A percentile compares a stretch with the other conserved stretches of the same genome.
These are phyloP conservation scores for Zarea fungicola DNA, from an alignment of 2,329 filamentous ascomycete genomes.

Conservation along the genomic window DNA sequence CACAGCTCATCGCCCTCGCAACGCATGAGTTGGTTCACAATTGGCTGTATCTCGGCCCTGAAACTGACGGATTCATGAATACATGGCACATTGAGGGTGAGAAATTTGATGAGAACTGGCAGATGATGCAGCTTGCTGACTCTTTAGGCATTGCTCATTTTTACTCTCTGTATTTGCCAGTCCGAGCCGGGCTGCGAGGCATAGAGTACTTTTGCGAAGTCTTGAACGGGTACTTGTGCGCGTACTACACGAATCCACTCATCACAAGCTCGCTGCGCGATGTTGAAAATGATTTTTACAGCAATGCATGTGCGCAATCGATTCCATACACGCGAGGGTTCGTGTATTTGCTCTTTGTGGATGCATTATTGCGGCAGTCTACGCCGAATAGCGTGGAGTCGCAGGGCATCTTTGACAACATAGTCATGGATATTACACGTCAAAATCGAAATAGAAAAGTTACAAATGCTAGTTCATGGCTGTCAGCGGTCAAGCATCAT, in stretches of 20 bases:
- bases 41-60: background rate
- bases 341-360: background rate
- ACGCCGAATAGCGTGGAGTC: too few relatives aligned
- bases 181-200: background rate
- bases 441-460: background rate
- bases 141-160: background rate
- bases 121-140: background rate
- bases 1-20: background rate
- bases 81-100: background rate
- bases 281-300: background rate
- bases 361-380: background rate
- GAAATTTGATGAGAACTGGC: background rate
- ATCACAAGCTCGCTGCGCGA: background rate
- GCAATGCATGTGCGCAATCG: background rate
- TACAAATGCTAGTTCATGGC: background rate
- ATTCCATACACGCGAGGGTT: background rate
- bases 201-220: background rate
- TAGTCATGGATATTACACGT: background rate
- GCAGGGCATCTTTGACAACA: background rate
- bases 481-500: background rate
- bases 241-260: background rate
- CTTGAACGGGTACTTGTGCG: background rate
- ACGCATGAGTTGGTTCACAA: background rate
- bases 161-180: background rate
- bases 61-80: background rate